A percentile compares a stretch with the other conserved stretches of the same genome.
Conservation (phyloP, 73 alveolate genomes). For the Durusdinium trenchii region DNA sequence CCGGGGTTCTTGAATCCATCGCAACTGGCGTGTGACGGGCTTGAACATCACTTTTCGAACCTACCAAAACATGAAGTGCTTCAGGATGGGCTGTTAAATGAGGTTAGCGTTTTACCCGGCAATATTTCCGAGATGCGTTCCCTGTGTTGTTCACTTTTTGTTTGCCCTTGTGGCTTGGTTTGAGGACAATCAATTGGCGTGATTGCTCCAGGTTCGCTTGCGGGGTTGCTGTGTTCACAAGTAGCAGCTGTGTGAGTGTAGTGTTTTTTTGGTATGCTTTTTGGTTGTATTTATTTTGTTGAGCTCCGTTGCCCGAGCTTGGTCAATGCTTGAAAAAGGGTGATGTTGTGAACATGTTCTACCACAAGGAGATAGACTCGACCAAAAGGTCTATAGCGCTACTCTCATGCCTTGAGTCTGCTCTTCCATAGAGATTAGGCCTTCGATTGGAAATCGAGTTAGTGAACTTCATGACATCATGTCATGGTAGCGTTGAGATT, state of each 20-base stretch:
- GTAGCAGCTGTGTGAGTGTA: background rate
- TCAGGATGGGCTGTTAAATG: no score
- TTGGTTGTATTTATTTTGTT: background rate
- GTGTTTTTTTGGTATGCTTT: background rate
- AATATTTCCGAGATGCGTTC: no score
- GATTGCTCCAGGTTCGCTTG: slow-evolving; percentile 60
- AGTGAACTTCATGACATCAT: background rate
- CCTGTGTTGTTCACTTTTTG: no score
- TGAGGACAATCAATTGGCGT: slow-evolving; percentile 94
- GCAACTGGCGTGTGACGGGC: no score
- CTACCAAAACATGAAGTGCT: no score
- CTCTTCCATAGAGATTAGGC: background rate
- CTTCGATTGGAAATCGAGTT: background rate
- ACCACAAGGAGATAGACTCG: no score
- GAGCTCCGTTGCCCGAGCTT: background rate
- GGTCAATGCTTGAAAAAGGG: background rate
- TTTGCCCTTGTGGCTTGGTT: no score
- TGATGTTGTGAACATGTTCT: background rate
- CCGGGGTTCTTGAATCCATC: no score
- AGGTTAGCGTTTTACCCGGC: no score
- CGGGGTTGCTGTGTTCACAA: background rate
- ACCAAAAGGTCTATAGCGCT: background rate
- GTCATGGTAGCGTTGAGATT: background rate
- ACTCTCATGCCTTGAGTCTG: background rate
- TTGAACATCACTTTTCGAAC: no score